These are phyloP conservation scores for Penicillium oxalicum DNA, from an alignment of 2,329 filamentous ascomycete genomes.

Conservation along the genomic window DNA sequence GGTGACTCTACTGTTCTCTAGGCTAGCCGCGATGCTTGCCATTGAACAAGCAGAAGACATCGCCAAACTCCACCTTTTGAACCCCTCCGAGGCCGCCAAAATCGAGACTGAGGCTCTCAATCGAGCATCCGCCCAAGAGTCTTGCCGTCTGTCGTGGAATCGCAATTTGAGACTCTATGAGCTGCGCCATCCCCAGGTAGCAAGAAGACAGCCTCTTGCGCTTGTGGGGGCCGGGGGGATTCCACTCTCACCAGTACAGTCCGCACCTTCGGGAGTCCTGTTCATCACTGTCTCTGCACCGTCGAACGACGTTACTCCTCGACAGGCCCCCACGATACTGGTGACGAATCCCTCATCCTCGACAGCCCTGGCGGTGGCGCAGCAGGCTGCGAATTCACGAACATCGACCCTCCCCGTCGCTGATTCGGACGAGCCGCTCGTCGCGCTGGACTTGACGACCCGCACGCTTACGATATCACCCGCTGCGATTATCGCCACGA, in stretches of 20 bases:
- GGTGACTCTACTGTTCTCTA: slow-evolving; percentile 43
- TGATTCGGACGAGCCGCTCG: slow-evolving; percentile 36
- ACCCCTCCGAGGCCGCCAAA: slow-evolving; percentile 37
- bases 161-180: slow-evolving; percentile 38
- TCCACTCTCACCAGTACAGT: slow-evolving; percentile 28
- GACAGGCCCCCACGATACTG: slow-evolving; percentile 32
- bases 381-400: slow-evolving; percentile 28
- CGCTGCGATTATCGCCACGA: slow-evolving; percentile 34
- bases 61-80: slow-evolving; percentile 35
- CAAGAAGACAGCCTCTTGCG: slow-evolving; percentile 23
- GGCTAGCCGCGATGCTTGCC: slow-evolving; percentile 45
- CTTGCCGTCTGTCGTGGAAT: slow-evolving; percentile 43
- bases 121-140: slow-evolving; percentile 42
- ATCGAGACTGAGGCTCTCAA: slow-evolving; percentile 41
- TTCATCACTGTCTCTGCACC: slow-evolving; percentile 38
- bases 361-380: slow-evolving; percentile 30
- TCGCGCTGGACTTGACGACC: slow-evolving; percentile 40
- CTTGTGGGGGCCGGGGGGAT: slow-evolving; percentile 32
- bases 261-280: slow-evolving; percentile 31
- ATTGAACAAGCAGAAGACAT: slow-evolving; percentile 42
- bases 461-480: slow-evolving; percentile 38
- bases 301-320: slow-evolving; percentile 19
- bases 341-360: slow-evolving; percentile 34
- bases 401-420: slow-evolving; percentile 38
- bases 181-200: slow-evolving; percentile 42